Percentiles rank a stretch among this genome's conserved stretches.
Conservation (phyloP, 2,329 filamentous ascomycete species). For the Scedosporium aurantiacum region DNA sequence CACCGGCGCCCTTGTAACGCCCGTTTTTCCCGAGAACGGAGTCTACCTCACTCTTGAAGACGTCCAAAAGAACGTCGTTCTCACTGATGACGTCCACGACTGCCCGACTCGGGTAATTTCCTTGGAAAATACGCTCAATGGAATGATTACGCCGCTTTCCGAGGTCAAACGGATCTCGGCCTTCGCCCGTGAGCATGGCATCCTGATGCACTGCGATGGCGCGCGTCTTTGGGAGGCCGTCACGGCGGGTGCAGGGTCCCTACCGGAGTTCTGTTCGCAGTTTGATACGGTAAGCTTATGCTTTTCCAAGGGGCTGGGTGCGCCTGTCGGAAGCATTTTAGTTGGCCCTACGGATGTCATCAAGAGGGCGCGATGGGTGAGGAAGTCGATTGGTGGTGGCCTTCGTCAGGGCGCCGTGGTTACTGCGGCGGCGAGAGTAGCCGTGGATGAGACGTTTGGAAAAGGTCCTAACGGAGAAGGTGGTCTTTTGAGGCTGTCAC, state of each 20-base stretch:
- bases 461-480: constrained; percentile 26
- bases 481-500: constrained; percentile 48
- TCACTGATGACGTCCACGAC: constrained; percentile 61
- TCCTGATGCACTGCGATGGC: constrained; percentile 68
- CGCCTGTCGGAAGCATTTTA: constrained; percentile 67
- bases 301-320: constrained; percentile 74
- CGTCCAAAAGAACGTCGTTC: constrained; percentile 51
- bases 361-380: constrained; percentile 28
- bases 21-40: constrained; percentile 59
- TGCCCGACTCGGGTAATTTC: constrained; percentile 74
- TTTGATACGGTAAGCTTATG: constrained; percentile 70
- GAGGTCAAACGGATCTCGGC: constrained; percentile 59
- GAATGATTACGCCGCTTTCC: constrained; percentile 63
- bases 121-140: constrained; percentile 77
- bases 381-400: constrained; percentile 66
- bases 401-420: constrained; percentile 63
- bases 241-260: constrained; percentile 53
- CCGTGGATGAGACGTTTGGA: constrained; percentile 42
- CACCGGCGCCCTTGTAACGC: constrained; percentile 10
- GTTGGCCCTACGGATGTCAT: constrained; percentile 36
- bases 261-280: constrained; percentile 55
- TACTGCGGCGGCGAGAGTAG: constrained; percentile 59
- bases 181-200: constrained; percentile 53
- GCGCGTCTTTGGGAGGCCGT: constrained; percentile 76
- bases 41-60: constrained; percentile 68